Percentiles rank a stretch among this genome's conserved stretches.
phyloP scores from a whole-genome alignment of 768 basidiomycete genomes.

The Podaxis sp. region DNA sequence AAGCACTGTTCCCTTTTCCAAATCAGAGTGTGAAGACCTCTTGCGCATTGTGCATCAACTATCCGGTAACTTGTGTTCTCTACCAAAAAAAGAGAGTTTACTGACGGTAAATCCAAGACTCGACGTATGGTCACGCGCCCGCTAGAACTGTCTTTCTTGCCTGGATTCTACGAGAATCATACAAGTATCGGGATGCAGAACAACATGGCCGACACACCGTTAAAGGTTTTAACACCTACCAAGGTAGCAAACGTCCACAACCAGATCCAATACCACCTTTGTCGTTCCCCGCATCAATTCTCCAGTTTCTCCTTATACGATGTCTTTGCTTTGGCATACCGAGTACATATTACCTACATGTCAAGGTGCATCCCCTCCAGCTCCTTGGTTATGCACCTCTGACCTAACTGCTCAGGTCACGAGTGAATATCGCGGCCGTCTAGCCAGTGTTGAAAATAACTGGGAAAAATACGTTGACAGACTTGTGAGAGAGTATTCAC shows the following conservation, averaged over 20 bases:
- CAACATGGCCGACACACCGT: constrained; percentile 42
- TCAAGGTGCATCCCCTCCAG: constrained; percentile 30
- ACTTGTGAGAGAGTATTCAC: constrained; percentile 53
- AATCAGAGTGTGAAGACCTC: constrained; percentile 52
- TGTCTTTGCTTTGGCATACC: constrained; percentile 54
- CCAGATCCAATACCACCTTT: constrained; percentile 16
- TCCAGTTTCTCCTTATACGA: constrained; percentile 37
- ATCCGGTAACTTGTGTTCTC: constrained; percentile 24
- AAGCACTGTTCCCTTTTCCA: constrained; percentile 53
- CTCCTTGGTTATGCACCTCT: neutral
- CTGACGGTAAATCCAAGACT: constrained; percentile 22
- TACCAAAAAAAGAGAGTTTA: neutral
- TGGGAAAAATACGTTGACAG: constrained; percentile 53
- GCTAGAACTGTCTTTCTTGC: constrained; percentile 46
- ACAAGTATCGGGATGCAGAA: constrained; percentile 48
- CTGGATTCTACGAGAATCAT: constrained; percentile 53
- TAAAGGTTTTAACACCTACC: constrained; percentile 27
- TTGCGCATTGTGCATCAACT: constrained; percentile 37
- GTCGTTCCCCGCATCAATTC: constrained; percentile 11
- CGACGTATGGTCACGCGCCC: constrained; percentile 32
- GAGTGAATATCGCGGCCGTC: constrained; percentile 49
- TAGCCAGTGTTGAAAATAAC: constrained; percentile 44
- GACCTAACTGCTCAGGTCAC: constrained; percentile 26
- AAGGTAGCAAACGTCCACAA: constrained; percentile 17
- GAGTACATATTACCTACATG: constrained; percentile 47